Conservation (phyloP, 108 stramenopile genomes). For the Cyclotella atomus region DNA sequence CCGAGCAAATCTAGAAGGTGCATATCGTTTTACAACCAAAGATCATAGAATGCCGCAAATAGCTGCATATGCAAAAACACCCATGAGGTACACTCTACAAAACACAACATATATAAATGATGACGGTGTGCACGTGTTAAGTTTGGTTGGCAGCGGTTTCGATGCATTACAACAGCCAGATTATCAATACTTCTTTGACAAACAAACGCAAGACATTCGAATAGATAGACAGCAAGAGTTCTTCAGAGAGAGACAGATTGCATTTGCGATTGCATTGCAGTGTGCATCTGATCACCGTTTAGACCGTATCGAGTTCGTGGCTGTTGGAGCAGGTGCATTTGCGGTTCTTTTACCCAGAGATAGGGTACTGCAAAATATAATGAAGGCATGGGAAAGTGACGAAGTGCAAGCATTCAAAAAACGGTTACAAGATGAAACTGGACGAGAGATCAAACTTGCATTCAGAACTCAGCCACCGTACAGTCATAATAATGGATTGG, state of each 20-base stretch:
- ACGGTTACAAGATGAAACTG: not conserved
- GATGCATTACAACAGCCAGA: constrained; percentile 1
- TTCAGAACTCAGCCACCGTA: not conserved
- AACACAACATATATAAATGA: not conserved
- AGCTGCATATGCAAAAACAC: not conserved
- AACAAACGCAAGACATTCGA: not conserved
- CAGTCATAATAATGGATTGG: not conserved
- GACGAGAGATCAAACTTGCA: not conserved
- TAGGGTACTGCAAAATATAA: not conserved
- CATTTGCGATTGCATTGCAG: not conserved
- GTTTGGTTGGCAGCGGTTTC: constrained; percentile 3
- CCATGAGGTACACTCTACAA: not conserved
- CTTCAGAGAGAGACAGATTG: not conserved
- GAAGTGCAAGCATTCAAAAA: not conserved
- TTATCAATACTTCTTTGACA: not conserved
- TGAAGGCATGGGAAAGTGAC: constrained; percentile 4
- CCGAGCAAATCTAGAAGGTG: constrained; percentile 8
- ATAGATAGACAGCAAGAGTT: not conserved
- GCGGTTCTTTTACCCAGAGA: not conserved
- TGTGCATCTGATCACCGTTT: constrained; percentile 5
- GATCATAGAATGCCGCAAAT: constrained; percentile 3
- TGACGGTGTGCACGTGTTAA: constrained; percentile 3
- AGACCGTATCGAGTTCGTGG: constrained; percentile 10
- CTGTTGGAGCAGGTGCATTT: constrained; percentile 1
- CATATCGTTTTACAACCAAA: constrained; percentile 4